phyloP scores from a whole-genome alignment of 306 rosid genomes.

The Corylus americana region DNA sequence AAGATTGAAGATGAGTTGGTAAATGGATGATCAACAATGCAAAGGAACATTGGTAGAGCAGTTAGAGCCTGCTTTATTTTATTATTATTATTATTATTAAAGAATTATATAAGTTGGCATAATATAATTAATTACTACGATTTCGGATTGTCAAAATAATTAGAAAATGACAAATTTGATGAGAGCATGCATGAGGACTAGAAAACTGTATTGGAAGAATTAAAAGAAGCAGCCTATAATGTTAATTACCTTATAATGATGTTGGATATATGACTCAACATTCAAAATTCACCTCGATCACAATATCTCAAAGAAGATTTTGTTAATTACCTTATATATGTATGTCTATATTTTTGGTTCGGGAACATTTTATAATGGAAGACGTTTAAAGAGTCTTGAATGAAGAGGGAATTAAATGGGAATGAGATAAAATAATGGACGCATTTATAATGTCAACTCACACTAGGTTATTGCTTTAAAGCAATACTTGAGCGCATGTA shows the following conservation, averaged over 20 bases:
- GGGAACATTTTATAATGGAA: too few species aligned
- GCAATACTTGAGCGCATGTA: too few species aligned
- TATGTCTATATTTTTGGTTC: too few species aligned
- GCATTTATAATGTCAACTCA: too few species aligned
- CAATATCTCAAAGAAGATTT: background rate
- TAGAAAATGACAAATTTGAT: slow-evolving; percentile 47
- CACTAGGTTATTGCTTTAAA: too few species aligned
- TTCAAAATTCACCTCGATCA: background rate
- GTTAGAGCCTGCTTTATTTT: slow-evolving; percentile 37
- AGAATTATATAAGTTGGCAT: slow-evolving; percentile 23
- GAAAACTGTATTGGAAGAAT: slow-evolving; percentile 14
- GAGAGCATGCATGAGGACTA: slow-evolving; percentile 23
- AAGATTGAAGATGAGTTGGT: slow-evolving; percentile 31
- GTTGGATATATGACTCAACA: background rate
- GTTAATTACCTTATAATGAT: background rate
- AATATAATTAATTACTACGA: background rate
- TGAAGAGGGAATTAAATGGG: too few species aligned
- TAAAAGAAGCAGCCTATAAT: slow-evolving; percentile 21
- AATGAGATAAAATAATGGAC: too few species aligned
- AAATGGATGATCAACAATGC: slow-evolving; percentile 38
- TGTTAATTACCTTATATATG: background rate
- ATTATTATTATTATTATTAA: background rate
- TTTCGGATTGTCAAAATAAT: slow-evolving; percentile 21
- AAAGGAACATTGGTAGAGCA: slow-evolving; percentile 38
- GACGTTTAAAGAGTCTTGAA: too few species aligned